These are phyloP conservation scores for Eucalyptus decipiens DNA, from an alignment of 345 rosid species.

Conservation along the genomic window DNA sequence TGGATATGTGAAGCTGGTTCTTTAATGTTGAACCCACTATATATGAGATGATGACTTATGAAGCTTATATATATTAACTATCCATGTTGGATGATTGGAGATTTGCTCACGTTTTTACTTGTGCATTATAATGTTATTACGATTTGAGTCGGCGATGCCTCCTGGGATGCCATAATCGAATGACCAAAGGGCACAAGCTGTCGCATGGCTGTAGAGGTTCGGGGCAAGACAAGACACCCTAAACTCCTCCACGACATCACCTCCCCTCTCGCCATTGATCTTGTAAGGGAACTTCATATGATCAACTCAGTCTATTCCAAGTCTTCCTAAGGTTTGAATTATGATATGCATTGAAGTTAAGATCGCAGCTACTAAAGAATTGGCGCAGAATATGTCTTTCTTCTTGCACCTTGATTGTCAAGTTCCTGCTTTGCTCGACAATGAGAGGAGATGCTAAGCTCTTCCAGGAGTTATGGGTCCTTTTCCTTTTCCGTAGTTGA, in stretches of 20 bases:
- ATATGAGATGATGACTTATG: too few relatives aligned
- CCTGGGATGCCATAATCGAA: too few relatives aligned
- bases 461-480: background rate
- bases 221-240: slow-evolving; percentile 18
- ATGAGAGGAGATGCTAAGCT: background rate
- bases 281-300: slow-evolving; percentile 7
- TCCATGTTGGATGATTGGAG: too few relatives aligned
- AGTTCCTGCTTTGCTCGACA: background rate
- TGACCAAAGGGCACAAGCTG: too few relatives aligned
- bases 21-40: too few relatives aligned
- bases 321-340: background rate
- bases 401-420: background rate
- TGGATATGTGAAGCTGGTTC: too few relatives aligned
- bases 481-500: background rate
- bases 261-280: slow-evolving; percentile 44
- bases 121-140: too few relatives aligned
- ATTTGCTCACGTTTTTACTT: too few relatives aligned
- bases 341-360: background rate
- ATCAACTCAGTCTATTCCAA: background rate
- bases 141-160: too few relatives aligned
- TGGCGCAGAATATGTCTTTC: background rate
- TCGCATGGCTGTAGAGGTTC: too few relatives aligned
- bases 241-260: slow-evolving; percentile 28
- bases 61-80: too few relatives aligned
- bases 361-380: background rate